Conservation (phyloP, 768 basidiomycete species). For the Mycena albidolilacea region DNA sequence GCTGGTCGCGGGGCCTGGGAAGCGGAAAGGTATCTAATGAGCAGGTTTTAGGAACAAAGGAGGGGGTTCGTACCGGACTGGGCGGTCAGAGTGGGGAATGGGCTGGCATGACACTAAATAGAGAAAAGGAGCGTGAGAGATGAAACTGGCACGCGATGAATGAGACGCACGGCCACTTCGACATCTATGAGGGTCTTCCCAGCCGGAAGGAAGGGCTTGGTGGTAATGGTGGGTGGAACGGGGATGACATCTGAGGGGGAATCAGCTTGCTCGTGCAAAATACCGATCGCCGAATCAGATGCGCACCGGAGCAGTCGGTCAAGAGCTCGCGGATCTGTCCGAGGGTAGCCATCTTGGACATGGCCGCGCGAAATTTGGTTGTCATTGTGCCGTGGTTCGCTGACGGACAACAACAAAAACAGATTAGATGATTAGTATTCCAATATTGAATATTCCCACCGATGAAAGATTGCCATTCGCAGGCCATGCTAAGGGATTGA, state of each 20-base stretch:
- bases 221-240: conserved; percentile 28
- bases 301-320: conserved; percentile 47
- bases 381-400: conserved; percentile 44
- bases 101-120: conserved; percentile 37
- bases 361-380: conserved; percentile 47
- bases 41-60: too few species aligned
- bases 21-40: neutral
- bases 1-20: conserved; percentile 39
- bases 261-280: neutral
- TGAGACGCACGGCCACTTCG: conserved; percentile 38
- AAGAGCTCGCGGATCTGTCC: conserved; percentile 44
- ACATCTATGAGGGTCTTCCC: conserved; percentile 48
- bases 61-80: conserved; percentile 36
- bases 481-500: conserved; percentile 52
- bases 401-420: neutral
- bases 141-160: too few species aligned
- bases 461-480: conserved; percentile 57
- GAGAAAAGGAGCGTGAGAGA: too few species aligned
- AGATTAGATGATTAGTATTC: neutral
- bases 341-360: conserved; percentile 51
- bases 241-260: conserved; percentile 41
- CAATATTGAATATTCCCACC: conserved; percentile 31
- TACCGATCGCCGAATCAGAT: neutral
- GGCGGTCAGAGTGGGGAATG: conserved; percentile 46
- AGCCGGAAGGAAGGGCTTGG: conserved; percentile 45